Conservation (phyloP, 805 yeast species). For the Metschnikowia kofuensis region DNA sequence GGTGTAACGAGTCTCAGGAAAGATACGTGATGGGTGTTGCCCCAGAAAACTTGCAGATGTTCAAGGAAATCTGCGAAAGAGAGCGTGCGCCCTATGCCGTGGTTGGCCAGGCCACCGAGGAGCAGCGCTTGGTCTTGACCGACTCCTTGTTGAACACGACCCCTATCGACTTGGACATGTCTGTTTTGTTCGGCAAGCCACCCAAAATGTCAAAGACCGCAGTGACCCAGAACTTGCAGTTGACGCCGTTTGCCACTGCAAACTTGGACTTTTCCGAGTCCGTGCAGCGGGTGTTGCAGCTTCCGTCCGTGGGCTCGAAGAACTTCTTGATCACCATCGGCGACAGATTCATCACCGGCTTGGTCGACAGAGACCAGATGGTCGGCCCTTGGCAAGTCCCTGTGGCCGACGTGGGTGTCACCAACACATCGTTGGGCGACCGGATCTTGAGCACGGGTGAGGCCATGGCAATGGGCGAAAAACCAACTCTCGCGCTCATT, state of each 20-base stretch:
- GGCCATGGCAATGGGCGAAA: slow-evolving; percentile 96
- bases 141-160: slow-evolving; percentile 76
- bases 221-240: slow-evolving; percentile 53
- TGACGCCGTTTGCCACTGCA: slow-evolving; percentile 40
- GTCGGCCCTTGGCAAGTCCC: slow-evolving; percentile 99
- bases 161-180: slow-evolving; percentile 95
- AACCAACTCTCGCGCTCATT: slow-evolving; percentile 85
- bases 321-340: slow-evolving; percentile 95
- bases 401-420: slow-evolving; percentile 97
- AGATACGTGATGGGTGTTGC: slow-evolving; percentile 93
- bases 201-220: slow-evolving; percentile 90
- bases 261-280: slow-evolving; percentile 54
- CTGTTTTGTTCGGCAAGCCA: slow-evolving; percentile 91
- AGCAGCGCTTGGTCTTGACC: slow-evolving; percentile 74
- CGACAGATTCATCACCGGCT: slow-evolving; percentile 95
- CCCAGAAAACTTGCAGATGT: slow-evolving; percentile 66
- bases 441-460: slow-evolving; percentile 79
- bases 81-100: slow-evolving; percentile 97
- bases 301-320: slow-evolving; percentile 95
- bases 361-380: slow-evolving; percentile 95
- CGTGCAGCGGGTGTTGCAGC: slow-evolving; percentile 72
- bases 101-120: slow-evolving; percentile 90
- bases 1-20: slow-evolving; percentile 99
- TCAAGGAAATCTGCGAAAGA: slow-evolving; percentile 80
- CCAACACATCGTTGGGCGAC: slow-evolving; percentile 84